phyloP scores from a whole-genome alignment of 306 rosid species.

The Phaseolus lunatus region DNA sequence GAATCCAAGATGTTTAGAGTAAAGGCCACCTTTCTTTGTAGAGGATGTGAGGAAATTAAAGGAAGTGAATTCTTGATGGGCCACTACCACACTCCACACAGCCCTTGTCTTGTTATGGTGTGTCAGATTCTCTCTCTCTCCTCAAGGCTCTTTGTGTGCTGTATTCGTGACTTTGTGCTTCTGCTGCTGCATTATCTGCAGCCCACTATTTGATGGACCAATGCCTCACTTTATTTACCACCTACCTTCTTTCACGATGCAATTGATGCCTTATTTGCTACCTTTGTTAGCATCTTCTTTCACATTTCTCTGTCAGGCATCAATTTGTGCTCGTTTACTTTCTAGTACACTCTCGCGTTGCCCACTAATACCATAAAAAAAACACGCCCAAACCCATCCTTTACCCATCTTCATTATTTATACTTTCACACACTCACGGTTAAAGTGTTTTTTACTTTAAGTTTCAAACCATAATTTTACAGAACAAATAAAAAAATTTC shows the following conservation, averaged over 20 bases:
- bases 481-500: too few species aligned
- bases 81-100: conserved; percentile 44
- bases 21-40: conserved; percentile 22
- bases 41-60: conserved; percentile 45
- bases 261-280: conserved; percentile 43
- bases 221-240: conserved; percentile 15
- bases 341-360: conserved; percentile 40
- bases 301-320: conserved; percentile 41
- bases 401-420: too few species aligned
- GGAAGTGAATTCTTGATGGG: conserved; percentile 68
- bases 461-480: too few species aligned
- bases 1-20: conserved; percentile 30
- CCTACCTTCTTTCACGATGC: conserved; percentile 27
- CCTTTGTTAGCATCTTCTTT: conserved; percentile 44
- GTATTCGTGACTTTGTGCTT: conserved; percentile 51
- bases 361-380: conserved; percentile 19
- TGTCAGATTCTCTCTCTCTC: conserved; percentile 63
- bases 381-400: neutral
- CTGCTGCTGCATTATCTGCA: conserved; percentile 57
- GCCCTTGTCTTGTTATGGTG: conserved; percentile 50
- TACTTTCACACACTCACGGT: too few species aligned
- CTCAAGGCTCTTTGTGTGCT: conserved; percentile 36
- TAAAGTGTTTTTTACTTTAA: too few species aligned
- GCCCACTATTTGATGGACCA: conserved; percentile 46
- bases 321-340: conserved; percentile 37